Percentiles rank a stretch among this genome's conserved stretches.
Conservation (phyloP, 305 asterid genomes). For the Fraxinus velutina region DNA sequence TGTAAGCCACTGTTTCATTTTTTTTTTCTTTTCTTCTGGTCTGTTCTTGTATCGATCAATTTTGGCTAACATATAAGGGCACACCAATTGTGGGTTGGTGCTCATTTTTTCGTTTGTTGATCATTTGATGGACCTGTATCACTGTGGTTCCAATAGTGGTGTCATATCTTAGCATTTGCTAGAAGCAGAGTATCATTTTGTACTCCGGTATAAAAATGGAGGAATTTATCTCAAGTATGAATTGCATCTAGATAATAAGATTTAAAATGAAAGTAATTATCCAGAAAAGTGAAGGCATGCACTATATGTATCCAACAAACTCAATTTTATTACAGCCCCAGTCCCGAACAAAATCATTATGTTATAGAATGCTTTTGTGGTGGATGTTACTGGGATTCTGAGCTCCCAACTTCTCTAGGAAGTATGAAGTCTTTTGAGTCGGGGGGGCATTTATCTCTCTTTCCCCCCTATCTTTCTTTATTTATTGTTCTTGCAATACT, state of each 20-base stretch:
- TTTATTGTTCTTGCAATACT: neutral
- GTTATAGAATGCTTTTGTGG: neutral
- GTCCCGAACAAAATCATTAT: neutral
- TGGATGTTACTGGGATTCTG: neutral
- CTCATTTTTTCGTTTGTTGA: neutral
- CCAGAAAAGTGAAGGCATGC: neutral
- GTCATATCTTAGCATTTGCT: neutral
- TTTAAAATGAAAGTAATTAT: no score
- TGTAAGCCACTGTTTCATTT: slow-evolving; percentile 34
- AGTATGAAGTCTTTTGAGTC: neutral
- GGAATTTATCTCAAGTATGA: neutral
- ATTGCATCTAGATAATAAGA: neutral
- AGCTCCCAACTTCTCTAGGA: neutral
- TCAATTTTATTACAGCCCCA: neutral
- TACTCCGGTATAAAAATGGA: neutral
- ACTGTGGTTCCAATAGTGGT: neutral
- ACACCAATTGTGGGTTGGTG: neutral
- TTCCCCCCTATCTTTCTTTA: neutral
- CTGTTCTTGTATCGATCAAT: neutral
- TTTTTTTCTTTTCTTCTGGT: neutral
- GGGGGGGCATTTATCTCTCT: neutral
- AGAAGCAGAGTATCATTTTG: neutral
- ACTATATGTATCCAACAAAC: neutral
- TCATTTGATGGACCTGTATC: neutral
- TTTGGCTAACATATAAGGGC: neutral